Evolutionary conservation across 441 rosid species (phyloP), one percentile per base, ranked within the genome.

Genomic region (Bruguiera hainesii): DNA sequence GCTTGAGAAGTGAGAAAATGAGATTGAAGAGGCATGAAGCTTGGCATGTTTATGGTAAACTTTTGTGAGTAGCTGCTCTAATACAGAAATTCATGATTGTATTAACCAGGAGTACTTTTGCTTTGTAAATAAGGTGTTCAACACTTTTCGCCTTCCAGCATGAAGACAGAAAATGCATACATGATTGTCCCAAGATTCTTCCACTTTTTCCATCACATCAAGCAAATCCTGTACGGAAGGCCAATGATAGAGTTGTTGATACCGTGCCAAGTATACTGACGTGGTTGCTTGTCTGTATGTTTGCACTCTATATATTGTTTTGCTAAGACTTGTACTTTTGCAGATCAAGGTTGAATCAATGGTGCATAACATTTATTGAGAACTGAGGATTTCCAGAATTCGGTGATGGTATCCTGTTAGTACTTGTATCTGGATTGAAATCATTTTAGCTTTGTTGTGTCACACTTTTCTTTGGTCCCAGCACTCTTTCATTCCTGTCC

Each of bases 21-120:
- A 82, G 81, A 75, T 87, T 87, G 74, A 91, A 91, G 87, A 87
- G 90, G 79, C 81, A 83, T 64, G 98, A 94, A 80, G 98, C 96
- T 63, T 89, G 98, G 96, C 94, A 82, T 58, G 92, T 94, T 58
- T 91, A 91, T 79, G 92, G 92, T 70, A 96, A 91, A 39, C 71
- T 91, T 74, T 68, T 88, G 89, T 91, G 73, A 82, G 92, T 82
- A 16, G 18, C 21, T 53, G 0, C 28, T 79, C 65, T 67, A 30
- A 3, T 28, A 18, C 26, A 25, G 16, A 66, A 35, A 65, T 33
- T 35, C 53, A 63, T 59, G 60, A 50, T 52, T 52, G 56, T 20
- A 2, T n/a, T 52, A 0, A 52, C 11, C 20, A 52, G 56, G 11
- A 52, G 25, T 16, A 20, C 13, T 52, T 8, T 16, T 52, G 56